phyloP scores from a whole-genome alignment of 2,329 filamentous ascomycete species.

The Geosmithia morbida region DNA sequence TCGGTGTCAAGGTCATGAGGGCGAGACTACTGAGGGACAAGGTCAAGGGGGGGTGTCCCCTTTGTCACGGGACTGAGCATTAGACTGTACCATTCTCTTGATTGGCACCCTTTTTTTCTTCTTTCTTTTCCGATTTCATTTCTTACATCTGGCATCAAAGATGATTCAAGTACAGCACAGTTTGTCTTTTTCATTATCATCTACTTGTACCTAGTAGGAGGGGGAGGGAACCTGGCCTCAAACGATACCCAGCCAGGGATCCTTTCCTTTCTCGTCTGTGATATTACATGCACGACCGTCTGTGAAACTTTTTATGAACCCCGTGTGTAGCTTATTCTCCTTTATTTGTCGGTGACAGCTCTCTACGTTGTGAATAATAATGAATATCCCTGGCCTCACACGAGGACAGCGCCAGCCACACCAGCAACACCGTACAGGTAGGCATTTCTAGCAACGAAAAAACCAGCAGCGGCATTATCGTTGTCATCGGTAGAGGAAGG shows the following conservation, averaged over 20 bases:
- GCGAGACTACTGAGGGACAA: slow-evolving; percentile 64
- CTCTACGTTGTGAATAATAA: too few relatives aligned
- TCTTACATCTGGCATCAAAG: not conserved
- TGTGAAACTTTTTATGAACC: not conserved
- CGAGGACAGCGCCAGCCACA: not conserved
- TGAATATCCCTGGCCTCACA: too few relatives aligned
- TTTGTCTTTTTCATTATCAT: not conserved
- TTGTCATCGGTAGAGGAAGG: not conserved
- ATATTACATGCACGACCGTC: not conserved
- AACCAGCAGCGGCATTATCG: not conserved
- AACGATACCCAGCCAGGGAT: not conserved
- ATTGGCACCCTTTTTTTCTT: not conserved
- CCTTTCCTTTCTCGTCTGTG: not conserved
- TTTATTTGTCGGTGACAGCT: too few relatives aligned
- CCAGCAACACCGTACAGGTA: not conserved
- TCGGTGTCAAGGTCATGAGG: slow-evolving; percentile 79
- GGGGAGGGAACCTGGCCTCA: not conserved
- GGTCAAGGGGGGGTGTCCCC: slow-evolving; percentile 49
- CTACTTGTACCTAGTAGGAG: not conserved
- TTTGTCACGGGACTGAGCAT: slow-evolving; percentile 24
- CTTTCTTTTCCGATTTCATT: slow-evolving; percentile 1
- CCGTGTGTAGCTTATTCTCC: not conserved
- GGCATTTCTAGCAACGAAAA: not conserved
- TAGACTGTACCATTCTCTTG: not conserved
- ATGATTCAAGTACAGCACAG: not conserved